A percentile compares a stretch with the other conserved stretches of the same genome.
phyloP scores from a whole-genome alignment of 1,284 basidiomycete species.

The Fomitiporia mediterranea region DNA sequence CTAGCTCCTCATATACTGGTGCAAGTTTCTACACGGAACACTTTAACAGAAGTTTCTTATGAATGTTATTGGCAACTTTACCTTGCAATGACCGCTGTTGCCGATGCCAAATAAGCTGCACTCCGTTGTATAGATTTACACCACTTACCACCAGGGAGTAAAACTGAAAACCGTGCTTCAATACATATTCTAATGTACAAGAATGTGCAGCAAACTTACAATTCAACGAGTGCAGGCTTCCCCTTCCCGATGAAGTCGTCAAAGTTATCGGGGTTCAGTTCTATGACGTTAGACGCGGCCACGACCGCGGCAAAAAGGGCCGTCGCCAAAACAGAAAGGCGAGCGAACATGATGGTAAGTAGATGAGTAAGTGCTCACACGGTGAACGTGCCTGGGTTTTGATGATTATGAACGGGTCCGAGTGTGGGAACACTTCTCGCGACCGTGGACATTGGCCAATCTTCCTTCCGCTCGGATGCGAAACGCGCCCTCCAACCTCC shows the following conservation, averaged over 20 bases:
- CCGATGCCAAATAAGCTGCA: slow-evolving; percentile 2
- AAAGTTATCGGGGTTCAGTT: slow-evolving; percentile 74
- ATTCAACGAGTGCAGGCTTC: slow-evolving; percentile 83
- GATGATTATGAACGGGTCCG: not conserved
- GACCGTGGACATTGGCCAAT: not conserved
- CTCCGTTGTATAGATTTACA: not conserved
- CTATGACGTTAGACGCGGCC: slow-evolving; percentile 76
- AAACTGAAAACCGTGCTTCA: slow-evolving; percentile 43
- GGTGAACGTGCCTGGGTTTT: not conserved
- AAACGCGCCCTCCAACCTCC: not conserved
- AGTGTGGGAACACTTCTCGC: slow-evolving; percentile 6
- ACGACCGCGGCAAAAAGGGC: slow-evolving; percentile 52
- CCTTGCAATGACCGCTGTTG: slow-evolving; percentile 78
- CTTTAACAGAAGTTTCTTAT: not conserved
- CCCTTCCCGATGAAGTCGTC: slow-evolving; percentile 70
- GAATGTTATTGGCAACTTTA: too few species aligned
- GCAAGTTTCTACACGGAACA: not conserved
- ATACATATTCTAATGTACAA: not conserved
- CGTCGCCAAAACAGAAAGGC: slow-evolving; percentile 52
- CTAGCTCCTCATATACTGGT: not conserved
- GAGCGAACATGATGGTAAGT: slow-evolving; percentile 54
- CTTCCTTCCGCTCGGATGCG: not conserved
- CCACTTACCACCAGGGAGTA: slow-evolving; percentile 79
- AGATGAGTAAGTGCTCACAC: not conserved
- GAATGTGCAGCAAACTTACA: slow-evolving; percentile 46